Evolutionary conservation across 805 yeast genomes (phyloP), one percentile per base, ranked within the genome.

Genomic region (Cyberlindnera subsufficiens): DNA sequence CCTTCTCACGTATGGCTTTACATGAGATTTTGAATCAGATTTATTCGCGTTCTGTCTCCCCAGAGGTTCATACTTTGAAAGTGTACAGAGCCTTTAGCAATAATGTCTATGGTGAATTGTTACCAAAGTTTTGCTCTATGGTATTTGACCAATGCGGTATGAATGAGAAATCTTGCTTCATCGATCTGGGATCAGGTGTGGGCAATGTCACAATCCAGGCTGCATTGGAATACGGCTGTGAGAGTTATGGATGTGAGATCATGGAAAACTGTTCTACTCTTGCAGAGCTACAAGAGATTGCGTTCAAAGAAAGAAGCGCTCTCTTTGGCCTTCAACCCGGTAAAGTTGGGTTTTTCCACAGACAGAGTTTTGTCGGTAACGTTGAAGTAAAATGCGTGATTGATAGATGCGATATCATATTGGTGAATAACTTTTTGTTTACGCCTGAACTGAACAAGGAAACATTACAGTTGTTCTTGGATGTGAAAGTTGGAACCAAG

Each of bases 101-200:
- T 50, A 86, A 80, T 54, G 96, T 88, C 1, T 90, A 90, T 60
- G 97, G 97, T 9, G 97, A 90, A 62, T 66, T 90, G 44, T 68
- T 90, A 59, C 97, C 97, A 1, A 67, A 71, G 5, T 86, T 90
- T 52, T 68, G 86, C 34, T 74, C 88, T 33, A 77, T 72, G 51
- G 82, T 86, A 4, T 84, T 82, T 55, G 59, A 66, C 6, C 69
- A 78, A 52, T 82, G 88, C 39, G 72, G 71, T 1, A 64, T 89
- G 39, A 61, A 66, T 31, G 69, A 77, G 1, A 63, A 61, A 1
- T 74, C 77, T 35, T 74, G 69, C n/a, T 89, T 88, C 55, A 78
- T 90, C 48, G 97, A 90, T 63, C 68, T 90, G 19, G 97, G 97
- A 0, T 87, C 96, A 0, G 97, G 97, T 14, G 96, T 90, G 14